phyloP scores from a whole-genome alignment of 352 stramenopile genomes.

The Phytophthora pluvialis region DNA sequence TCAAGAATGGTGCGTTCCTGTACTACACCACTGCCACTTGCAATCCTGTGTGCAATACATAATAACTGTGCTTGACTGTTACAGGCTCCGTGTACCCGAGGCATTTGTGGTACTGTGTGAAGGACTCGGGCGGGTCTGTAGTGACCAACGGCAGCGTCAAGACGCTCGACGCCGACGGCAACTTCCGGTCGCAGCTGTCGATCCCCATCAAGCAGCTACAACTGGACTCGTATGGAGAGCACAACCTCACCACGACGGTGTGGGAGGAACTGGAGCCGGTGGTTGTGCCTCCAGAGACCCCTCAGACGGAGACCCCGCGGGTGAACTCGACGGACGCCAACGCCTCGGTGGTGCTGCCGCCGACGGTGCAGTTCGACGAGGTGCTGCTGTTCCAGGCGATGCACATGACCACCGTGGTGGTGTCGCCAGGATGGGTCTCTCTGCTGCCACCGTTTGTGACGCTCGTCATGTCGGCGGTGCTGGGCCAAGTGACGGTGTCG shows the following conservation, averaged over 20 bases:
- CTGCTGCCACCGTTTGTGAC: constrained; percentile 79
- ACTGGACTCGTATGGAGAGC: constrained; percentile 47
- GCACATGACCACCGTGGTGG: constrained; percentile 50
- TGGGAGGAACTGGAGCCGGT: constrained; percentile 28
- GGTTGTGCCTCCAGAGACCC: background rate
- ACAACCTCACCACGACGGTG: constrained; percentile 64
- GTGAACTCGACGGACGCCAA: constrained; percentile 34
- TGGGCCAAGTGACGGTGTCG: constrained; percentile 83
- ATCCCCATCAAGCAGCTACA: constrained; percentile 52
- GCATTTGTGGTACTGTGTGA: constrained; percentile 59
- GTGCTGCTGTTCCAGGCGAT: constrained; percentile 41
- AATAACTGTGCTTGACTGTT: constrained; percentile 2
- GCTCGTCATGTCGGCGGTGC: constrained; percentile 70
- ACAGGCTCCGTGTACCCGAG: constrained; percentile 75
- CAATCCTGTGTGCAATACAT: background rate
- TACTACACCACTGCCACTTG: background rate
- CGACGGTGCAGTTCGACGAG: constrained; percentile 25
- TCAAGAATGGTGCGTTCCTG: constrained; percentile 71
- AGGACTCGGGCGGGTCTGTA: constrained; percentile 52
- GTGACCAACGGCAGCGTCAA: constrained; percentile 69
- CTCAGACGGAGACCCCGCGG: background rate
- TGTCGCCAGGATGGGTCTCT: constrained; percentile 78
- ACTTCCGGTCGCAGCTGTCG: constrained; percentile 60
- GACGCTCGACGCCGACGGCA: constrained; percentile 72
- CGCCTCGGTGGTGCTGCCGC: constrained; percentile 43